Conservation (phyloP, 2,329 filamentous ascomycete species). For the Davidsoniella australis region DNA sequence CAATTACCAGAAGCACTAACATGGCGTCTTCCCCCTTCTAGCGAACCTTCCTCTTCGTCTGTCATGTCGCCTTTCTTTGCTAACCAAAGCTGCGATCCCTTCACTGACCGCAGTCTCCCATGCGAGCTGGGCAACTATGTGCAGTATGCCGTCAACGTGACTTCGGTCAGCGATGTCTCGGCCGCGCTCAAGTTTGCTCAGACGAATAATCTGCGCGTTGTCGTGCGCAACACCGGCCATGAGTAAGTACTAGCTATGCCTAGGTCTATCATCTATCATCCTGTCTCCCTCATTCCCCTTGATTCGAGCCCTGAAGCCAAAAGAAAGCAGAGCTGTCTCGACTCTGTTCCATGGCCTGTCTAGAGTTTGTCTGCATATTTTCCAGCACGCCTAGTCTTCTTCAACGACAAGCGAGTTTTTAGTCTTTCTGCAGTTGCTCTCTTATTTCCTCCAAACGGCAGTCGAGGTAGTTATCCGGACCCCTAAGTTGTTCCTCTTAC, state of each 20-base stretch:
- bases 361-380: no score
- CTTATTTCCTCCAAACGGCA: no score
- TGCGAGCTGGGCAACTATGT: constrained; percentile 29
- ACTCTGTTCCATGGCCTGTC: no score
- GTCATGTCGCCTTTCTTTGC: constrained; percentile 24
- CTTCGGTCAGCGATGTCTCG: constrained; percentile 18
- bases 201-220: constrained; percentile 22
- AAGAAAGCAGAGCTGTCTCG: no score
- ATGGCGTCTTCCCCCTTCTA: constrained; percentile 11
- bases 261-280: not conserved
- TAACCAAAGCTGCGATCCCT: constrained; percentile 24
- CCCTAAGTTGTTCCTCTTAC: no score
- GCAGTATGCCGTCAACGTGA: constrained; percentile 23
- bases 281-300: not conserved
- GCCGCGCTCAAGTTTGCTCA: constrained; percentile 22
- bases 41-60: constrained; percentile 23
- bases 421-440: no score
- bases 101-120: constrained; percentile 20
- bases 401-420: no score
- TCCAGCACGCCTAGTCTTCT: no score
- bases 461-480: no score
- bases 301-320: not conserved
- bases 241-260: constrained; percentile 18
- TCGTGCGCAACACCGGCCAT: constrained; percentile 21
- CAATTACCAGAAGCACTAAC: not conserved